Percentiles rank a stretch among this genome's conserved stretches.
phyloP scores from a whole-genome alignment of 331 rosid species.

The Quercus phellos region DNA sequence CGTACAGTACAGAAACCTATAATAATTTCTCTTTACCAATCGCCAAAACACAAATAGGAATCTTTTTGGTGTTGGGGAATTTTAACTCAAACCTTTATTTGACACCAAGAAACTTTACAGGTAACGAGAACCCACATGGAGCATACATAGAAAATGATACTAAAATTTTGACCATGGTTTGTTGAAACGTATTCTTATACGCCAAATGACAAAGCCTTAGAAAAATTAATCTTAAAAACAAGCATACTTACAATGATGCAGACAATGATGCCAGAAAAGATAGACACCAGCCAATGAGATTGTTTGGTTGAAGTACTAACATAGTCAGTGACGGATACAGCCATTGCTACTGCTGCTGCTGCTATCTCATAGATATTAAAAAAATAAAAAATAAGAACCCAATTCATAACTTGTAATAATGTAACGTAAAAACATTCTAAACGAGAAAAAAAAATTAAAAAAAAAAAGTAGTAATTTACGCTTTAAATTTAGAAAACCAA shows the following conservation, averaged over 20 bases:
- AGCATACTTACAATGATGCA: conserved; percentile 64
- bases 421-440: too few species aligned
- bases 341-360: conserved; percentile 15
- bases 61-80: too few species aligned
- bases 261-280: conserved; percentile 54
- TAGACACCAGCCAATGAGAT: conserved; percentile 56
- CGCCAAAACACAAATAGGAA: too few species aligned
- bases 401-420: neutral
- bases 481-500: too few species aligned
- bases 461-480: too few species aligned
- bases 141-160: too few species aligned
- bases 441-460: too few species aligned
- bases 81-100: too few species aligned
- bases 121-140: too few species aligned
- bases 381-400: conserved; percentile 1
- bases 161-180: neutral
- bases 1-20: too few species aligned
- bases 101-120: too few species aligned
- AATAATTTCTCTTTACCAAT: too few species aligned
- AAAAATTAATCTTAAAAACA: neutral
- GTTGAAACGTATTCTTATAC: neutral
- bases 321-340: conserved; percentile 30
- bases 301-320: conserved; percentile 35
- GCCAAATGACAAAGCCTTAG: neutral
- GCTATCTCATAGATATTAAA: conserved; percentile 6